Percentiles rank a stretch among this genome's conserved stretches.
Conservation (phyloP, 177 flowering plant species). For the Vitis hybrid region DNA sequence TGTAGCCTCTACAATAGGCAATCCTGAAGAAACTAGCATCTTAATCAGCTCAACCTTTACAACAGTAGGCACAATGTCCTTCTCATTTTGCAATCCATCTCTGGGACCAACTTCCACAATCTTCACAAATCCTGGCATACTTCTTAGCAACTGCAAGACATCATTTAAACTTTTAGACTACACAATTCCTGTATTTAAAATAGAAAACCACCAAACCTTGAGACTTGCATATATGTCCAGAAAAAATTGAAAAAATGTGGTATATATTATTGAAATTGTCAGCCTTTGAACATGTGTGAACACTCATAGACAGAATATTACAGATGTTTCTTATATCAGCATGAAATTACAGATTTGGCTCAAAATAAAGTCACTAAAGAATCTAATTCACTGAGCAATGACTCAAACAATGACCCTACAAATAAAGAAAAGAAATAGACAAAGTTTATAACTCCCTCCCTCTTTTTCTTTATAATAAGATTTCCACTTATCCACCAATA, state of each 20-base stretch:
- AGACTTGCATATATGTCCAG: not conserved
- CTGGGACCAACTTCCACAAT: constrained; percentile 62
- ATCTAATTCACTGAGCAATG: not conserved
- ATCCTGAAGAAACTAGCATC: constrained; percentile 40
- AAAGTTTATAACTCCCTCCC: not conserved
- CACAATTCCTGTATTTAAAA: not conserved
- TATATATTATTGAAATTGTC: not conserved
- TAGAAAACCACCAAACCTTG: not conserved
- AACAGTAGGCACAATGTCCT: constrained; percentile 34
- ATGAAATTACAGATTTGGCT: not conserved
- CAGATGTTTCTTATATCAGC: too few species aligned
- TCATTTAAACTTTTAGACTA: not conserved
- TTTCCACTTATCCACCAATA: not conserved
- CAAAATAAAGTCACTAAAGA: not conserved
- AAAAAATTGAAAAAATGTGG: not conserved
- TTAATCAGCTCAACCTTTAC: constrained; percentile 44
- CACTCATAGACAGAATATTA: not conserved
- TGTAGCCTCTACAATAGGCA: constrained; percentile 47
- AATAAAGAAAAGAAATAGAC: not conserved
- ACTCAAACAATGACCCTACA: not conserved
- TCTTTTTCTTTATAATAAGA: not conserved
- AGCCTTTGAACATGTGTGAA: not conserved
- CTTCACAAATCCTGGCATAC: constrained; percentile 37
- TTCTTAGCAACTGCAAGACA: constrained; percentile 24
- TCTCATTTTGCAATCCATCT: constrained; percentile 55